A percentile compares a stretch with the other conserved stretches of the same genome.
Evolutionary conservation across 768 basidiomycete species (phyloP).

Genomic region (Galerina sulciceps): DNA sequence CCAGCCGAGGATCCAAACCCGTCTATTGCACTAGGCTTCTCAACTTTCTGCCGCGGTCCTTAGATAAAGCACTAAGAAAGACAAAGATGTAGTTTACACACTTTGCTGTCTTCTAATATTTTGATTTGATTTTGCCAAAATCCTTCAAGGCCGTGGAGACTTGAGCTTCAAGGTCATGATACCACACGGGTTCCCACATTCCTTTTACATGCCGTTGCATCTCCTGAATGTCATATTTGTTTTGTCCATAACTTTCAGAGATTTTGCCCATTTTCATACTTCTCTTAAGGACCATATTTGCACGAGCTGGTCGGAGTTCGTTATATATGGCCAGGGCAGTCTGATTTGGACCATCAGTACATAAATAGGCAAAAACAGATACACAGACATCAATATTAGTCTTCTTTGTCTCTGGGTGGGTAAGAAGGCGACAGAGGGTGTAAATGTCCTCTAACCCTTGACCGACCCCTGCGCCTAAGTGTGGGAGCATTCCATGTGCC

Average conservation of each 20-base stretch:
- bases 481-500: conserved; percentile 65
- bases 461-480: conserved; percentile 61
- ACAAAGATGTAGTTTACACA: neutral
- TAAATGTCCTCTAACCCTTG: conserved; percentile 64
- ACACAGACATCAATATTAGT: conserved; percentile 44
- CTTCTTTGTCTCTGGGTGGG: conserved; percentile 41
- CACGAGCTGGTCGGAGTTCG: conserved; percentile 46
- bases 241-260: conserved; percentile 44
- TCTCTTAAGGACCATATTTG: conserved; percentile 49
- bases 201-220: conserved; percentile 38
- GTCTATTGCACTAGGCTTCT: neutral
- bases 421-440: conserved; percentile 48
- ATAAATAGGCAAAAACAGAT: neutral
- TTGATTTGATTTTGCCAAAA: conserved; percentile 3
- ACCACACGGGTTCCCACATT: conserved; percentile 54
- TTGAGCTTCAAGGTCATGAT: conserved; percentile 48
- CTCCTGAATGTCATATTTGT: conserved; percentile 31
- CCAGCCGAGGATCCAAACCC: neutral
- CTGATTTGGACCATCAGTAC: conserved; percentile 30
- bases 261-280: conserved; percentile 47
- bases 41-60: neutral
- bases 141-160: conserved; percentile 34
- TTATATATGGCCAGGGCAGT: conserved; percentile 51
- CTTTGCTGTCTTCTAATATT: neutral
- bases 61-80: too few species aligned